Percentiles rank a stretch among this genome's conserved stretches.
These are phyloP conservation scores for Cordia subcordata DNA, from an alignment of 257 asterid species.

Conservation along the genomic window DNA sequence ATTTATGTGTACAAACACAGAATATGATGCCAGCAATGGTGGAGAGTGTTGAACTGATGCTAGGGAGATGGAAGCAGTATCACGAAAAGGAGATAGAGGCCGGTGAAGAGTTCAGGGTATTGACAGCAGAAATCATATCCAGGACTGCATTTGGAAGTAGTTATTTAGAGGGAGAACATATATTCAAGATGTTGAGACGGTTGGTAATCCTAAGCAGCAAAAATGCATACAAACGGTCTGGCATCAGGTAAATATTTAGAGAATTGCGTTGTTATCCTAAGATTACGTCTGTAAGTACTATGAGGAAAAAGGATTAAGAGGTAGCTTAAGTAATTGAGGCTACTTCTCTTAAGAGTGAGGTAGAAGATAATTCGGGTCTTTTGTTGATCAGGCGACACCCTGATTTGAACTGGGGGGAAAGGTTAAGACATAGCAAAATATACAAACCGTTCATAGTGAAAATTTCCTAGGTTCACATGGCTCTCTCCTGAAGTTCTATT, in stretches of 20 bases:
- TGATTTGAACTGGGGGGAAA: too few relatives aligned
- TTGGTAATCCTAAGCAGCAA: slow-evolving; percentile 18
- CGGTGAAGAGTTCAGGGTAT: slow-evolving; percentile 31
- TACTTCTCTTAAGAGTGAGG: too few relatives aligned
- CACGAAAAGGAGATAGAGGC: slow-evolving; percentile 42
- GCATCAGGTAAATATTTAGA: slow-evolving; percentile 24
- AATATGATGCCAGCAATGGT: slow-evolving; percentile 53
- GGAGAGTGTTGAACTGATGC: slow-evolving; percentile 38
- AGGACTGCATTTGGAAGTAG: slow-evolving; percentile 66
- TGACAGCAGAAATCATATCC: slow-evolving; percentile 56
- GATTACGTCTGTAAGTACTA: too few relatives aligned
- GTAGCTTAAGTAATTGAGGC: too few relatives aligned
- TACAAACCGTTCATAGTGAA: too few relatives aligned
- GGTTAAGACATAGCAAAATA: too few relatives aligned
- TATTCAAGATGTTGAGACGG: slow-evolving; percentile 35
- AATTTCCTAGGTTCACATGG: too few relatives aligned
- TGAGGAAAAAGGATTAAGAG: too few relatives aligned
- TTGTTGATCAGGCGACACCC: too few relatives aligned
- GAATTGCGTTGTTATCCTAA: too few relatives aligned
- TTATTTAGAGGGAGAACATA: slow-evolving; percentile 45
- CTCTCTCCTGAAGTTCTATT: too few relatives aligned
- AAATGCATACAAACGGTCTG: slow-evolving; percentile 13
- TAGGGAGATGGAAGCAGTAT: slow-evolving; percentile 32
- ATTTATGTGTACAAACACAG: slow-evolving; percentile 12
- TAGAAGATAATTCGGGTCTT: too few relatives aligned